A percentile compares a stretch with the other conserved stretches of the same genome.
These are phyloP conservation scores for Colletotrichum navitas DNA, from an alignment of 2,329 filamentous ascomycete species.

Conservation along the genomic window DNA sequence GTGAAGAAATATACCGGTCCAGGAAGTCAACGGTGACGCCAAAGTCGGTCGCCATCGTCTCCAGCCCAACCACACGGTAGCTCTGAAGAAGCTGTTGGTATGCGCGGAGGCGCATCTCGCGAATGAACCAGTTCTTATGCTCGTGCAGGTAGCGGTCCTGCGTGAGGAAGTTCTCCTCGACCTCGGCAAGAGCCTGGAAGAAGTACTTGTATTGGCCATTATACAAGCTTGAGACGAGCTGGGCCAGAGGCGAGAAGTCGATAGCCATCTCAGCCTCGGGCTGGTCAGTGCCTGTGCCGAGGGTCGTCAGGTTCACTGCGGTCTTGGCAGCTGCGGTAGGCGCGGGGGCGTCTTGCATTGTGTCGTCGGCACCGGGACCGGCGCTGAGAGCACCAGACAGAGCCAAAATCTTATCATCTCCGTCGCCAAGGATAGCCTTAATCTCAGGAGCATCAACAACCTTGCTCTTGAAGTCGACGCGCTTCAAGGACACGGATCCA, in stretches of 20 bases:
- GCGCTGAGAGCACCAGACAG: slow-evolving; percentile 84
- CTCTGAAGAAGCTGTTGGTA: slow-evolving; percentile 98
- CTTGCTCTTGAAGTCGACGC: slow-evolving; percentile 98
- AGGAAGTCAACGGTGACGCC: slow-evolving; percentile 97
- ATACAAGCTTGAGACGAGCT: slow-evolving; percentile 92
- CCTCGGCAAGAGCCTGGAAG: slow-evolving; percentile 88
- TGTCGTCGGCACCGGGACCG: slow-evolving; percentile 84
- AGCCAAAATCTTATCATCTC: slow-evolving; percentile 87
- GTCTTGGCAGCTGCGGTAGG: slow-evolving; percentile 64
- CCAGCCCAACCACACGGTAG: slow-evolving; percentile 95
- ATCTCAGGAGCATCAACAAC: slow-evolving; percentile 99
- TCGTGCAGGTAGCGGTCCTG: slow-evolving; percentile 96
- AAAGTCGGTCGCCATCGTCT: slow-evolving; percentile 97
- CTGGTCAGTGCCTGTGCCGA: slow-evolving; percentile 77
- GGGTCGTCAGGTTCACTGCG: slow-evolving; percentile 88
- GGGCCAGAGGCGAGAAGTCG: slow-evolving; percentile 89
- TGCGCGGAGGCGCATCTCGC: slow-evolving; percentile 95
- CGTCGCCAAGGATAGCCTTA: slow-evolving; percentile 93
- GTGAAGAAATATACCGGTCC: slow-evolving; percentile 76
- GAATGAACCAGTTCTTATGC: slow-evolving; percentile 96
- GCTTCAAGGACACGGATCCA: slow-evolving; percentile 93
- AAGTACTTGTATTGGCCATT: slow-evolving; percentile 94
- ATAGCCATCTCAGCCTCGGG: slow-evolving; percentile 84
- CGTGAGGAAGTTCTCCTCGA: slow-evolving; percentile 93
- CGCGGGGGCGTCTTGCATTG: slow-evolving; percentile 71